Conservation (phyloP, 805 yeast genomes). For the Schwanniomyces sp. region DNA sequence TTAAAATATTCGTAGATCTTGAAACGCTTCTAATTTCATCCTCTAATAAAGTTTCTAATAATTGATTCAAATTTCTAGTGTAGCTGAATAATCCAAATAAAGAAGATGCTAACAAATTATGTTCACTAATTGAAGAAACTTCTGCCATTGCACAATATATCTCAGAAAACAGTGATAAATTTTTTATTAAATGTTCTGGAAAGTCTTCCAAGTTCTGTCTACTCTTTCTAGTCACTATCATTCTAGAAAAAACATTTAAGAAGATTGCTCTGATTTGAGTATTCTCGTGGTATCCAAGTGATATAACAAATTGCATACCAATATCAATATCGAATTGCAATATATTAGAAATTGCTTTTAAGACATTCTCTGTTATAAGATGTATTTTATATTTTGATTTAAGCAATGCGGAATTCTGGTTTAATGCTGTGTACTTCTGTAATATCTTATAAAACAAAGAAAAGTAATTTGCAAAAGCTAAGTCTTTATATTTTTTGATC, state of each 20-base stretch:
- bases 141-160: slow-evolving; percentile 54
- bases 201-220: slow-evolving; percentile 24
- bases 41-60: slow-evolving; percentile 55
- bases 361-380: slow-evolving; percentile 59
- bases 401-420: slow-evolving; percentile 8
- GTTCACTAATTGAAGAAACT: slow-evolving; percentile 66
- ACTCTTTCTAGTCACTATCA: slow-evolving; percentile 41
- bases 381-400: slow-evolving; percentile 53
- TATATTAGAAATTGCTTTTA: slow-evolving; percentile 65
- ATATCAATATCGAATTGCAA: slow-evolving; percentile 73
- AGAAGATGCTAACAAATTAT: slow-evolving; percentile 69
- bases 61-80: slow-evolving; percentile 32
- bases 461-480: slow-evolving; percentile 69
- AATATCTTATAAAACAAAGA: slow-evolving; percentile 56
- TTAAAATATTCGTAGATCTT: slow-evolving; percentile 68
- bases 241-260: slow-evolving; percentile 73
- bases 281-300: slow-evolving; percentile 75
- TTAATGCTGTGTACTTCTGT: slow-evolving; percentile 40
- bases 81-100: slow-evolving; percentile 54
- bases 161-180: slow-evolving; percentile 37
- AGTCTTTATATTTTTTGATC: slow-evolving; percentile 52
- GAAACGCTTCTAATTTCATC: slow-evolving; percentile 63
- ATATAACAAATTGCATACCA: slow-evolving; percentile 73
- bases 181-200: slow-evolving; percentile 23
- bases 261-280: slow-evolving; percentile 66